Evolutionary conservation across 768 basidiomycete genomes (phyloP).

Genomic region (Crassisporium funariophilum): DNA sequence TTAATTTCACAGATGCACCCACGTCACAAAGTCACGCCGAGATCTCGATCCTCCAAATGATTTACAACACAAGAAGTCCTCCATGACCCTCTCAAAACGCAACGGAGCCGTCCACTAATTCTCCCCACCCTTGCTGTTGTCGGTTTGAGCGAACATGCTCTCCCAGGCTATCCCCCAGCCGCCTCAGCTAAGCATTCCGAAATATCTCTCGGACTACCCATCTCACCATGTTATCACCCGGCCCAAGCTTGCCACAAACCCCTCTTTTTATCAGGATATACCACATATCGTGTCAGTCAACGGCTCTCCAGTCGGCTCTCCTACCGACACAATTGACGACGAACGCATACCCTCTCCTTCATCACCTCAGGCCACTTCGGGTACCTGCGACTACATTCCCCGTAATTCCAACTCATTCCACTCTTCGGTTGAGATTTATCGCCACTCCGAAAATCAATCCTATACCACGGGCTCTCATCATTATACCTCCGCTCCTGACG

Average conservation of each 20-base stretch:
- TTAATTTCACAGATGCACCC: conserved; percentile 9
- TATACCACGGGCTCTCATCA: conserved; percentile 13
- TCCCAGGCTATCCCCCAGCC: conserved; percentile 24
- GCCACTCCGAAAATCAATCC: conserved; percentile 27
- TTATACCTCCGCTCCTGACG: conserved; percentile 13
- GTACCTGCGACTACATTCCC: conserved; percentile 33
- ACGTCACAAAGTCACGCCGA: conserved; percentile 21
- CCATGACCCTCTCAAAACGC: not conserved
- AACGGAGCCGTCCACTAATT: conserved; percentile 4
- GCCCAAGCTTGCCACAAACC: conserved; percentile 12
- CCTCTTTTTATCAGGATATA: not conserved
- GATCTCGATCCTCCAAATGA: conserved; percentile 26
- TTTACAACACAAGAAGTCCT: conserved; percentile 9
- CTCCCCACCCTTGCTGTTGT: conserved; percentile 9
- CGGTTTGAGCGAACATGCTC: conserved; percentile 22
- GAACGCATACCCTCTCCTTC: conserved; percentile 29
- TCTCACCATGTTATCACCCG: conserved; percentile 22
- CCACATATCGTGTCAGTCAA: too few species aligned
- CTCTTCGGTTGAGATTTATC: conserved; percentile 34
- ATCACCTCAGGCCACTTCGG: conserved; percentile 31
- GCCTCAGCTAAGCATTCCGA: conserved; percentile 22
- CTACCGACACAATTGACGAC: conserved; percentile 38
- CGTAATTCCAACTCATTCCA: conserved; percentile 31
- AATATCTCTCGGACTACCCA: conserved; percentile 16
- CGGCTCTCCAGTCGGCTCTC: conserved; percentile 30